Evolutionary conservation across 2,329 filamentous ascomycete genomes (phyloP), one percentile per base, ranked within the genome.

Genomic region (Paraconiothyrium brasiliense): DNA sequence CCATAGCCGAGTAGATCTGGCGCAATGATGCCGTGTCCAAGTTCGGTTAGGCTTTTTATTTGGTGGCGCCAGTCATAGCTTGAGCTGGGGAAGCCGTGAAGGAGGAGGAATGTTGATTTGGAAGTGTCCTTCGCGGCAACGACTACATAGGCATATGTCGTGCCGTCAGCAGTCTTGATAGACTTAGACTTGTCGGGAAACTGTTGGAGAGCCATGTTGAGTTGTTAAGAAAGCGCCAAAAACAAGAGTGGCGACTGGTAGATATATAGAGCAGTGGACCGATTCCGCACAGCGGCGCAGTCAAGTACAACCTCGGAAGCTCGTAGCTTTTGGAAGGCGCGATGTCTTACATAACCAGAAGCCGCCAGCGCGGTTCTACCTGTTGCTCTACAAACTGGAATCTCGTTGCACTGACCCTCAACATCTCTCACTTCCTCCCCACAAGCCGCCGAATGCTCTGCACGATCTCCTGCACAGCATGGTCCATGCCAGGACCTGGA

Each of bases 1-100:
- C 48, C 48, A 20, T 51, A 51, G 34, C 48, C 48, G 5, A 51
- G 32, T 2, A 51, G 32, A 51, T 51, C 48, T 24, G 48, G 48
- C 4, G 48, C 48, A 22, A 51, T 37, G 1, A 51, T n/a, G 48
- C 48, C 48, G 13, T 51, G 32, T 9, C 32, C 48, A 8, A 37
- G 48, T 20, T 24, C 8, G n/a, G 32, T 22, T 16, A 51, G 20
- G 32, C 32, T 37, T 2, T 51, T 22, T 16, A 51, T 51, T 10
- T 51, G 48, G n/a, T 51, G 32, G 10, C 32, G 32, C 50, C 50
- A 54, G 35, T 54, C 35, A 11, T 41, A 54, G 22, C 35, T 41
- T 14, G 50, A 41, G 13, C 22, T 41, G 20, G 50, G 50, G 16
- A 43, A 54, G 11, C 50, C 35, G 24, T 54, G 50, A 10, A 54